Evolutionary conservation across 257 asterid genomes (phyloP).

Genomic region (Penstemon newberryi): DNA sequence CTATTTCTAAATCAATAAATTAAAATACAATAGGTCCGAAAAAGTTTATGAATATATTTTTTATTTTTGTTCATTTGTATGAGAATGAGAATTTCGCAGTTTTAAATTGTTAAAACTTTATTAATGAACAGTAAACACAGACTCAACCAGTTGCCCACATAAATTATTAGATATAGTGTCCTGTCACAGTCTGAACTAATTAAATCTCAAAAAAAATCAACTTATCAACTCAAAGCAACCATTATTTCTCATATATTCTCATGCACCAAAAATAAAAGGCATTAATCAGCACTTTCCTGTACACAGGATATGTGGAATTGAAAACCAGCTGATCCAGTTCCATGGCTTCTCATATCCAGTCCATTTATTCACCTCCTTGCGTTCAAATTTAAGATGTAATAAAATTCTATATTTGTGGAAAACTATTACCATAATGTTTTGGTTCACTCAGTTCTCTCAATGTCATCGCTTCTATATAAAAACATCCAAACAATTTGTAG

Average conservation of each 20-base stretch:
- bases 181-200: background rate
- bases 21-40: too few relatives aligned
- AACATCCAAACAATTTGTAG: conserved; percentile 7
- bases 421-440: background rate
- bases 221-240: conserved; percentile 1
- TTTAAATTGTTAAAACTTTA: background rate
- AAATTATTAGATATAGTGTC: background rate
- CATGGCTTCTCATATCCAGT: background rate
- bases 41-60: too few relatives aligned
- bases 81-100: too few relatives aligned
- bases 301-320: too few relatives aligned
- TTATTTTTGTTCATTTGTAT: too few relatives aligned
- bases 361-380: background rate
- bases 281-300: background rate
- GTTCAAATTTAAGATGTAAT: background rate
- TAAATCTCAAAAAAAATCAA: background rate
- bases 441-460: background rate
- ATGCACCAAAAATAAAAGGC: background rate
- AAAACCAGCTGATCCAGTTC: background rate
- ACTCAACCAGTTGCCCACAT: background rate
- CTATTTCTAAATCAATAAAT: too few relatives aligned
- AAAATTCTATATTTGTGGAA: conserved; percentile 1
- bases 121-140: background rate
- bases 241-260: background rate
- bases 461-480: background rate